Conservation (phyloP, 257 asterid species). For the Nicotiana obtusifolia region DNA sequence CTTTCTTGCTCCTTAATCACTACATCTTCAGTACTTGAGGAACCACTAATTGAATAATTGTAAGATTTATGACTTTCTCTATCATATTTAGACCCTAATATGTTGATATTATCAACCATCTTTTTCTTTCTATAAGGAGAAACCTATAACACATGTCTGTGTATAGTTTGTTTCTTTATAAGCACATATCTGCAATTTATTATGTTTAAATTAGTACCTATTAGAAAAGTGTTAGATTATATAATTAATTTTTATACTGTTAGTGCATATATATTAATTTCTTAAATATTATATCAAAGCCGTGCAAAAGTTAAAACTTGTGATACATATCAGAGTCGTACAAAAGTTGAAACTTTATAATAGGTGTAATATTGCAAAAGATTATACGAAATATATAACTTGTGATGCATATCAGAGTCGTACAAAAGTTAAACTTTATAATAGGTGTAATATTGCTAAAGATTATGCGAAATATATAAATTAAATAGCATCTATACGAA, state of each 20-base stretch:
- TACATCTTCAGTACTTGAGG: slow-evolving; percentile 10
- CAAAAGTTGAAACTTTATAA: background rate
- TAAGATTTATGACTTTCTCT: background rate
- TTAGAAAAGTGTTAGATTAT: no score
- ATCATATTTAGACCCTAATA: background rate
- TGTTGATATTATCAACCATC: slow-evolving; percentile 8
- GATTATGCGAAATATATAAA: background rate
- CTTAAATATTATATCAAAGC: background rate
- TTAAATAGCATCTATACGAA: background rate
- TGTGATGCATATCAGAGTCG: background rate
- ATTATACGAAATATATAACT: background rate
- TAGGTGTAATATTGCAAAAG: background rate
- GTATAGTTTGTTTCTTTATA: background rate
- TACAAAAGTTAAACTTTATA: background rate
- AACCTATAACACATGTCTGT: background rate
- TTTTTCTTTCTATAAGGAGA: slow-evolving; percentile 9
- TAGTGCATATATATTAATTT: background rate
- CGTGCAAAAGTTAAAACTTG: background rate
- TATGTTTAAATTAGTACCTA: no score
- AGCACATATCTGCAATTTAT: background rate
- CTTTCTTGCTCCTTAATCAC: slow-evolving; percentile 35
- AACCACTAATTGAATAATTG: background rate
- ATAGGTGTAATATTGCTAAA: background rate
- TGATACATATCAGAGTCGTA: background rate
- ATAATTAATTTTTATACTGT: background rate